These are phyloP conservation scores for Paraurostyla sp. DNA, from an alignment of 73 alveolate species.

Conservation along the genomic window DNA sequence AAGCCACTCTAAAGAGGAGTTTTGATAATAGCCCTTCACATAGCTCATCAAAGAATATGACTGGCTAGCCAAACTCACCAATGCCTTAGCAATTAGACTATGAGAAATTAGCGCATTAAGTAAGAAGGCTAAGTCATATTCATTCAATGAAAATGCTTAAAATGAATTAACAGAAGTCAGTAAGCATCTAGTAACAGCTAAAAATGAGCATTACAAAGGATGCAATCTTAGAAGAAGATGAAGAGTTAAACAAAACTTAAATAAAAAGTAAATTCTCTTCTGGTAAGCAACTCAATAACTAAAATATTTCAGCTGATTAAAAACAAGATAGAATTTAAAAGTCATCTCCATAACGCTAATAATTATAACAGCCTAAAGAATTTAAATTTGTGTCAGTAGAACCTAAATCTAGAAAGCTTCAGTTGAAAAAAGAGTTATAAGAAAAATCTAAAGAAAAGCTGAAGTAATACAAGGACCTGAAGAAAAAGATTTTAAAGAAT, in stretches of 20 bases:
- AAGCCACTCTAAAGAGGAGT: slow-evolving; percentile 17
- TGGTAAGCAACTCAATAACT: too few relatives aligned
- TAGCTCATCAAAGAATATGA: too few relatives aligned
- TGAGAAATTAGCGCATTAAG: slow-evolving; percentile 43
- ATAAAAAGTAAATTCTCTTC: neutral
- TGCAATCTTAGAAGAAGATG: slow-evolving; percentile 44
- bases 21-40: neutral
- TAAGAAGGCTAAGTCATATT: slow-evolving; percentile 23
- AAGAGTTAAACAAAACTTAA: neutral
- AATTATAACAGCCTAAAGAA: neutral
- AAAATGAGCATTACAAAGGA: neutral
- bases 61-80: too few relatives aligned
- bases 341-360: neutral
- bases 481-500: neutral
- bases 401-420: slow-evolving; percentile 12
- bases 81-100: neutral
- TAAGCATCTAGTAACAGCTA: neutral
- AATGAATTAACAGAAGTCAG: neutral
- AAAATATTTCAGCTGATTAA: too few relatives aligned
- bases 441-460: neutral
- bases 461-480: neutral
- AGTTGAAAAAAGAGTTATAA: neutral
- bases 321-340: too few relatives aligned
- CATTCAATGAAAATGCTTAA: neutral
- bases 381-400: slow-evolving; percentile 18